phyloP scores from a whole-genome alignment of 768 basidiomycete genomes.

The Trametes cubensis region DNA sequence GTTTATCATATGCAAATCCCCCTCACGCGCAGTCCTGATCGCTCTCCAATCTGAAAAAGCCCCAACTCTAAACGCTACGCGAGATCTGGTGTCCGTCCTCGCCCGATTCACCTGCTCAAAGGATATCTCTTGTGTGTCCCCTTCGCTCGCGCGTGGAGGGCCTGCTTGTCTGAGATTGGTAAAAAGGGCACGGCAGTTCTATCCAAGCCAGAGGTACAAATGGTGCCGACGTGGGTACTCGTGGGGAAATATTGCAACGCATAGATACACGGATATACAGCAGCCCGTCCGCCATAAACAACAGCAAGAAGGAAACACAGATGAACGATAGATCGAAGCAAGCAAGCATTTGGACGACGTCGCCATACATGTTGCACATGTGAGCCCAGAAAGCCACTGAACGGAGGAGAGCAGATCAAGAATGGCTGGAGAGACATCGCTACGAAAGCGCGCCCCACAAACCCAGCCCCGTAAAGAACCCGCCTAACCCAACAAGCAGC shows the following conservation, averaged over 20 bases:
- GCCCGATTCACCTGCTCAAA: background rate
- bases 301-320: background rate
- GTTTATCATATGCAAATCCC: too few species aligned
- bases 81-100: background rate
- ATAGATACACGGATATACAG: background rate
- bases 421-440: background rate
- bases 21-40: too few species aligned
- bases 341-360: too few species aligned
- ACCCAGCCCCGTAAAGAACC: slow-evolving; percentile 73
- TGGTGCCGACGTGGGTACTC: too few species aligned
- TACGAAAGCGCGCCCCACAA: slow-evolving; percentile 69
- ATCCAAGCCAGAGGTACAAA: too few species aligned
- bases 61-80: slow-evolving; percentile 11
- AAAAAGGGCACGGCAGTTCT: too few species aligned
- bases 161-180: too few species aligned
- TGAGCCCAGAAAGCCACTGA: too few species aligned
- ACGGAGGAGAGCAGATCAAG: too few species aligned
- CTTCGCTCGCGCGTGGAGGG: too few species aligned
- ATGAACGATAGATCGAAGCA: background rate
- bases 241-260: background rate
- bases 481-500: slow-evolving; percentile 64
- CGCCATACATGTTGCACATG: too few species aligned
- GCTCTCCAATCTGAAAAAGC: background rate
- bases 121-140: too few species aligned
- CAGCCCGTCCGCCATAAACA: background rate